Evolutionary conservation across 2,329 filamentous ascomycete genomes (phyloP).

Genomic region (Cercospora citrullina): DNA sequence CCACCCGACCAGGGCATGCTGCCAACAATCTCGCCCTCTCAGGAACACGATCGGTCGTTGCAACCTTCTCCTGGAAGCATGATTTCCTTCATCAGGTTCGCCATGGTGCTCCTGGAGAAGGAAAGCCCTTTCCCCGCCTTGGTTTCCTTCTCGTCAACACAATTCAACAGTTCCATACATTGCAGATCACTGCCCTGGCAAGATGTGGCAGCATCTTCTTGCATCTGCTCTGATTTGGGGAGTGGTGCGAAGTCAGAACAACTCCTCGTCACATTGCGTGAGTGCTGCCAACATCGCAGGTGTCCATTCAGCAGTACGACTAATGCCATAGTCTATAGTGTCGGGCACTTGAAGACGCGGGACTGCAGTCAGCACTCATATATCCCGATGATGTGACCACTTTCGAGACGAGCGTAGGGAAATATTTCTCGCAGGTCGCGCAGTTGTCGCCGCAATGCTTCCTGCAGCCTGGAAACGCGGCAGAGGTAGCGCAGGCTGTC

Average conservation of each 20-base stretch:
- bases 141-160: background rate
- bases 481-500: conserved; percentile 16
- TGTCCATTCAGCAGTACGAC: background rate
- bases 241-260: background rate
- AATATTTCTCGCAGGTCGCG: conserved; percentile 22
- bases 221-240: background rate
- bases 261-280: background rate
- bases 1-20: background rate
- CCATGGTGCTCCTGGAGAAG: background rate
- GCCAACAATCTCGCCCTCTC: background rate
- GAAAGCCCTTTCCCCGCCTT: background rate
- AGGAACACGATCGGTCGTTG: background rate
- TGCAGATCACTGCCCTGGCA: background rate
- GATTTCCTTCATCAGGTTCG: background rate
- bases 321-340: conserved; percentile 3
- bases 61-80: background rate
- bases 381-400: background rate
- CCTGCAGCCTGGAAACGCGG: conserved; percentile 11
- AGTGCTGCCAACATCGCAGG: background rate
- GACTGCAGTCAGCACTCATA: background rate
- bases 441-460: conserved; percentile 20
- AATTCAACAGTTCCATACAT: background rate
- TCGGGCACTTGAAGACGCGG: conserved; percentile 12
- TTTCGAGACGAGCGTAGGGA: conserved; percentile 13
- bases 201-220: background rate